phyloP scores from a whole-genome alignment of 768 basidiomycete genomes.

The Bullera alba region DNA sequence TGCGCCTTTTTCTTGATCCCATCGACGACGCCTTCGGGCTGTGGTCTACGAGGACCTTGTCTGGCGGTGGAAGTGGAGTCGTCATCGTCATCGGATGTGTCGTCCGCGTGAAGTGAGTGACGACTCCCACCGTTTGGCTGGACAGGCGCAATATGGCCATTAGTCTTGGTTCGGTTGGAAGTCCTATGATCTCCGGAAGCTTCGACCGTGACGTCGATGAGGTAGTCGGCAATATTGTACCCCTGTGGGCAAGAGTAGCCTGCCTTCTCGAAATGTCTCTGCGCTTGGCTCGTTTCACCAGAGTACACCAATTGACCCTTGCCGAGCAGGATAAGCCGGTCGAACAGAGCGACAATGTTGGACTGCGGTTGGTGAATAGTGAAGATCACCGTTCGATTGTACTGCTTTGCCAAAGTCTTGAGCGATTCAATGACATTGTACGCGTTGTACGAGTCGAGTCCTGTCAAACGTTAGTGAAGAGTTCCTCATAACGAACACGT shows the following conservation, averaged over 20 bases:
- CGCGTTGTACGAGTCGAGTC: conserved; percentile 91
- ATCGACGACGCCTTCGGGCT: conserved; percentile 4
- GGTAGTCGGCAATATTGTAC: conserved; percentile 93
- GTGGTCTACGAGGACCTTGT: conserved; percentile 3
- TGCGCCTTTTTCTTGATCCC: conserved; percentile 36
- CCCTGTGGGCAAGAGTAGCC: conserved; percentile 82
- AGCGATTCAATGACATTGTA: conserved; percentile 88
- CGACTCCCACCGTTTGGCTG: conserved; percentile 24
- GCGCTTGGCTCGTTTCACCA: conserved; percentile 66
- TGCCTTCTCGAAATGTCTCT: conserved; percentile 69
- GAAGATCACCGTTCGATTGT: conserved; percentile 91
- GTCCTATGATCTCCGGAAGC: conserved; percentile 48
- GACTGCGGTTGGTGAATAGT: conserved; percentile 97
- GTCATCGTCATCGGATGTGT: conserved; percentile 1
- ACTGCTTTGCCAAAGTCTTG: conserved; percentile 73
- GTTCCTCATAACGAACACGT: conserved; percentile 31
- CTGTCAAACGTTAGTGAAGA: no score
- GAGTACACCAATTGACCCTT: conserved; percentile 78
- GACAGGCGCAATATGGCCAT: conserved; percentile 3
- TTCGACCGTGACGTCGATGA: conserved; percentile 57
- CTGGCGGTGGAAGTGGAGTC: no score
- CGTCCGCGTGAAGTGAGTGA: conserved; percentile 5
- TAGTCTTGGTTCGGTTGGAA: conserved; percentile 6
- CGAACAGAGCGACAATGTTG: conserved; percentile 93
- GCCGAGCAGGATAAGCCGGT: conserved; percentile 78